Base-by-base conservation (phyloP, 1,284 basidiomycete species). In the Trichosporon faecale region DNA sequence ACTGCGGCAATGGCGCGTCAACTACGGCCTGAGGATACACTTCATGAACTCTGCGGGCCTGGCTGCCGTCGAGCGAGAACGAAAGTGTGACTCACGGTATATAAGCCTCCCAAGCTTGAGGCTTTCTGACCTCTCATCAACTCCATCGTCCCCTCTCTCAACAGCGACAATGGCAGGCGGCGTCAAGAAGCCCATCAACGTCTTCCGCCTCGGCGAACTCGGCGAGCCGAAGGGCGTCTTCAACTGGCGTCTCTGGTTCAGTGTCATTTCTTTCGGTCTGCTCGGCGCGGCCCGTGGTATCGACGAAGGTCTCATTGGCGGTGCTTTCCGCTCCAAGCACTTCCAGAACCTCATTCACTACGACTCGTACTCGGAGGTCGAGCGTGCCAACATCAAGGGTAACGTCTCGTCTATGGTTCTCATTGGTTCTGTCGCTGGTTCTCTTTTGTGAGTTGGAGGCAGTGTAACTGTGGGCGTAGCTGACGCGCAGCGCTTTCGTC, bases 201-300 rank as follows among this genome's bases (percentile, higher is more conserved):
- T 69, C 25, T 69, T 69, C 68, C 68, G 68, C 60, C 60, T 69
- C 29, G 68, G 68, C 64, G 18, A 69, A 21, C 64, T 69, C 12
- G 68, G 68, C 27, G 68, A 69, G 68, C 68, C 68, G 12, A 69
- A 69, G 65, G 68, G 68, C 16, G 68, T 69, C 35, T 69, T 69
- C 65, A 69, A 69, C 68, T 66, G 68, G 57, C 68, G 68, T 29
- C 68, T 69, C 2, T 69, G 68, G 68, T 69, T 66, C 33, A 23
- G 65, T 4, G 68, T 69, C 44, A 2, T 66, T 4, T 69, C 68
- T 2, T 69, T 69, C 49, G 68, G 65, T 23, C 65, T 66, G 11
- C 68, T 69, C 57, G 68, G 68, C 21, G 68, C 68, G 1, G 68
- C 68, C 9, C 68, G 68, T 12, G 68, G 68, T 23, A 69, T 69